Conservation (phyloP, 2,329 filamentous ascomycete species). For the Geoglossum cookeanum region DNA sequence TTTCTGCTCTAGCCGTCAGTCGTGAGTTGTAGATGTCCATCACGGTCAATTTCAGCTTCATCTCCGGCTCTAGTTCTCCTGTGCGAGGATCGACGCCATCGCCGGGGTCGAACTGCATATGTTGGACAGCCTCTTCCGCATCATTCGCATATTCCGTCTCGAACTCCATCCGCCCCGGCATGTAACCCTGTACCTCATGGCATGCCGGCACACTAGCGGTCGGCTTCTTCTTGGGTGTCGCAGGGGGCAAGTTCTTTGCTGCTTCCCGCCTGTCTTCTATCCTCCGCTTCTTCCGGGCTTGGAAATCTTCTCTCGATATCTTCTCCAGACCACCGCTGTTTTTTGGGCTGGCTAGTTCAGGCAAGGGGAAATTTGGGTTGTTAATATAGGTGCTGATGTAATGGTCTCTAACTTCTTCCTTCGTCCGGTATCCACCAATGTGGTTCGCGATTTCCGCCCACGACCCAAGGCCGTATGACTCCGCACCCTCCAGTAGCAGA, state of each 20-base stretch:
- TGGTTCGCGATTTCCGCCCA: slow-evolving; percentile 98
- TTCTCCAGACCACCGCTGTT: slow-evolving; percentile 62
- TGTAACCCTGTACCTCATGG: slow-evolving; percentile 96
- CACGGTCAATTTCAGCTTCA: slow-evolving; percentile 91
- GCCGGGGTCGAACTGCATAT: slow-evolving; percentile 95
- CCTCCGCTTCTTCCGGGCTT: slow-evolving; percentile 73
- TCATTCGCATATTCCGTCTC: slow-evolving; percentile 97
- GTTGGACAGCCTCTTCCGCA: slow-evolving; percentile 90
- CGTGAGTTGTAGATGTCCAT: slow-evolving; percentile 97
- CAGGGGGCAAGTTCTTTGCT: slow-evolving; percentile 62
- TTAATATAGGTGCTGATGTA: slow-evolving; percentile 79
- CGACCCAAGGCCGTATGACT: slow-evolving; percentile 88
- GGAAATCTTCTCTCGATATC: slow-evolving; percentile 81
- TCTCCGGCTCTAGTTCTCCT: slow-evolving; percentile 79
- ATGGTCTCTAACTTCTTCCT: slow-evolving; percentile 90
- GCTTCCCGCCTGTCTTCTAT: slow-evolving; percentile 85
- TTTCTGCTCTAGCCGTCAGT: slow-evolving; percentile 73
- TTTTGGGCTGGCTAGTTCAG: slow-evolving; percentile 64
- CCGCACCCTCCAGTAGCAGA: slow-evolving; percentile 79
- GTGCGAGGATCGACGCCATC: slow-evolving; percentile 76
- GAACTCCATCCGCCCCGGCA: slow-evolving; percentile 93
- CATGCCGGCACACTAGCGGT: slow-evolving; percentile 89
- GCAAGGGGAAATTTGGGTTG: slow-evolving; percentile 67
- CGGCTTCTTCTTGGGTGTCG: slow-evolving; percentile 84
- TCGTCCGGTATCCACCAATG: slow-evolving; percentile 83